Evolutionary conservation across 2,329 filamentous ascomycete species (phyloP).

Genomic region (Monosporascus sp.): DNA sequence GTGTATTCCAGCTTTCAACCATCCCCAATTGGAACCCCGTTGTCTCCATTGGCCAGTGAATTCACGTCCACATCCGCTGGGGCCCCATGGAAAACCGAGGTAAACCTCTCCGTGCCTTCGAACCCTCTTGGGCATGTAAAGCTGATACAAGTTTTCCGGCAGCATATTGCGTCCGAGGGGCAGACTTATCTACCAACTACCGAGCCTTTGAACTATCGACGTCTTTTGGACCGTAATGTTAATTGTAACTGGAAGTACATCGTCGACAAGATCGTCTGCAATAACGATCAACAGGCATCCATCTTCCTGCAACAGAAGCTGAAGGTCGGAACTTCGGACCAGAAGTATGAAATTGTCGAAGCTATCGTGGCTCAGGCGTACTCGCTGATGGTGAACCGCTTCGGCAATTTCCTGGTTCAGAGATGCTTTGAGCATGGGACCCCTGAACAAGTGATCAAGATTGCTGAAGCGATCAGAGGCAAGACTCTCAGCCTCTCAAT

Average conservation of each 20-base stretch:
- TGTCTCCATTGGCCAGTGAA: constrained; percentile 70
- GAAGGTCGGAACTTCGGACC: constrained; percentile 89
- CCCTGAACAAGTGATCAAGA: constrained; percentile 87
- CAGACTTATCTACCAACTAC: constrained; percentile 80
- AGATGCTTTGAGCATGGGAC: constrained; percentile 98
- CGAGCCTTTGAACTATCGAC: constrained; percentile 94
- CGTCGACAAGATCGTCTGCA: constrained; percentile 98
- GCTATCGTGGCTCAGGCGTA: constrained; percentile 94
- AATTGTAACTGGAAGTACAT: constrained; percentile 99
- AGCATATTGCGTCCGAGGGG: constrained; percentile 49
- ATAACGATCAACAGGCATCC: constrained; percentile 97
- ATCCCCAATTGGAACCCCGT: constrained; percentile 44
- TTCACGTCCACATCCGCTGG: constrained; percentile 54
- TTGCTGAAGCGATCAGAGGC: constrained; percentile 88
- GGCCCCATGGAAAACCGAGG: constrained; percentile 52
- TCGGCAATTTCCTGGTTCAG: constrained; percentile 97
- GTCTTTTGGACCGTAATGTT: constrained; percentile 88
- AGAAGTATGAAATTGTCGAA: constrained; percentile 96
- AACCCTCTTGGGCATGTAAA: constrained; percentile 7
- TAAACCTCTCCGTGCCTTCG: constrained; percentile 23
- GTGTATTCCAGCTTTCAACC: constrained; percentile 23
- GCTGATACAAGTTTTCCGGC: constrained; percentile 17
- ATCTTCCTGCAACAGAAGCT: constrained; percentile 99
- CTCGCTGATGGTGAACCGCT: constrained; percentile 94
- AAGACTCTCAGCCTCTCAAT: constrained; percentile 93